Base-by-base conservation (phyloP, 495 filamentous ascomycete genomes). In the Talaromyces wortmannii region DNA sequence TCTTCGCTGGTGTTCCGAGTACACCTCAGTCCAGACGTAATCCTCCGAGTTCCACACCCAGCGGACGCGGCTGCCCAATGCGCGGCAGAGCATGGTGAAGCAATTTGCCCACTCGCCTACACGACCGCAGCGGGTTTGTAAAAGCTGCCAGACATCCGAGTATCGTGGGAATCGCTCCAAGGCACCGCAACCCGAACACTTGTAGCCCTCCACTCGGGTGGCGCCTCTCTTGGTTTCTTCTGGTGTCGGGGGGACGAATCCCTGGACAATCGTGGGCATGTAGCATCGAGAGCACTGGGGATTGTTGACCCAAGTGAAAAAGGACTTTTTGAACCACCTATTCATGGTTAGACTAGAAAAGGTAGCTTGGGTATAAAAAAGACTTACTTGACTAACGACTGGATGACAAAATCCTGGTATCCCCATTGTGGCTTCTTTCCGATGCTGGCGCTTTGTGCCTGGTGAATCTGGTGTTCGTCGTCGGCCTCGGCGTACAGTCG, bases 31-130 rank as follows among this genome's bases (percentile, higher is more conserved):
- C 92, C 94, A 98, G 17, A 96, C 89, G 57, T 95, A 87, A 68
- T 99, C 95, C 70, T 99, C 94, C 31, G 87, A 84, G 59, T 97
- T 97, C 95, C 95, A 98, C 30, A 98, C 90, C 95, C 95, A 98
- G 59, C 94, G 83, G 15, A 97, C 94, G 45, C 95, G 82, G 36
- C 84, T 87, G 32, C 92, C 92, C 31, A 97, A 82, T 6, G 94
- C 94, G 45, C 94, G 83, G 72, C 94, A 97, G 17, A 99, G 80
- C 94, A 99, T 99, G 69, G 87, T 91, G 73, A 99, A 99, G 74
- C 92, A 96, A 69, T 97, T 97, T 52, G 88, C 92, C 92, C 95
- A 99, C 74, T 99, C 94, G 49, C 94, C 95, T 53, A 82, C 86
- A 55, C 94, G 83, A 29, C 94, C 94, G 57, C 86, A 82, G 55